A percentile compares a stretch with the other conserved stretches of the same genome.
Evolutionary conservation across 2,329 filamentous ascomycete genomes (phyloP).

Genomic region (Penicillium sp.): DNA sequence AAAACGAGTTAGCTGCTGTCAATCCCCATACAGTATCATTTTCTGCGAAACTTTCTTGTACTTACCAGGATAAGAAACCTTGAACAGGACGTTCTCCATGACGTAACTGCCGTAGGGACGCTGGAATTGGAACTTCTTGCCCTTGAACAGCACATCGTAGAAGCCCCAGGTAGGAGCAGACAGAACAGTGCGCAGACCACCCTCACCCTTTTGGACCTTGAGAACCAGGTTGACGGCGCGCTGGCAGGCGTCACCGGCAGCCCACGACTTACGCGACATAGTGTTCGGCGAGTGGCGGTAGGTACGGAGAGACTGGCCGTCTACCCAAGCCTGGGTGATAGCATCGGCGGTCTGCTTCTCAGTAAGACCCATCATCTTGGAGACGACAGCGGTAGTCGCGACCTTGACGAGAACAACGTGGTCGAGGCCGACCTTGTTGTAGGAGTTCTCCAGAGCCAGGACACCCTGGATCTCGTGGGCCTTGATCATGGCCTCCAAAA

Average conservation of each 20-base stretch:
- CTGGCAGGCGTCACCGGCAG: slow-evolving; percentile 96
- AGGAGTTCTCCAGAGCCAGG: slow-evolving; percentile 94
- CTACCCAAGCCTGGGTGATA: slow-evolving; percentile 95
- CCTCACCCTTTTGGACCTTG: slow-evolving; percentile 88
- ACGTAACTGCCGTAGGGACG: slow-evolving; percentile 96
- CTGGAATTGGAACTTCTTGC: slow-evolving; percentile 95
- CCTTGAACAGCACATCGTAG: slow-evolving; percentile 97
- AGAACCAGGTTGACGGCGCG: slow-evolving; percentile 86
- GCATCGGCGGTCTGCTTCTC: slow-evolving; percentile 92
- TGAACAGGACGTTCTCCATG: slow-evolving; percentile 99
- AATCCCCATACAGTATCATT: not conserved
- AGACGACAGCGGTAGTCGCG: slow-evolving; percentile 87
- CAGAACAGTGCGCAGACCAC: slow-evolving; percentile 86
- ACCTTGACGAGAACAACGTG: slow-evolving; percentile 99
- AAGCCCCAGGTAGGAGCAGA: slow-evolving; percentile 95
- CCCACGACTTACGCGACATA: slow-evolving; percentile 99
- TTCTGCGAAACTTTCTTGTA: not conserved
- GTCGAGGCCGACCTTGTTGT: slow-evolving; percentile 97
- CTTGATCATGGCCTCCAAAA: slow-evolving; percentile 98
- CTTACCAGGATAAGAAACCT: slow-evolving; percentile 94
- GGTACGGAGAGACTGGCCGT: slow-evolving; percentile 91
- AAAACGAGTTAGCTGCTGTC: slow-evolving; percentile 5
- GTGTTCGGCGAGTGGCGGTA: slow-evolving; percentile 98
- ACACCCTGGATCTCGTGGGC: slow-evolving; percentile 99
- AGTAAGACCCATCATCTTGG: slow-evolving; percentile 86